Conservation (phyloP, 257 asterid genomes). For the Nicotiana benthamiana region DNA sequence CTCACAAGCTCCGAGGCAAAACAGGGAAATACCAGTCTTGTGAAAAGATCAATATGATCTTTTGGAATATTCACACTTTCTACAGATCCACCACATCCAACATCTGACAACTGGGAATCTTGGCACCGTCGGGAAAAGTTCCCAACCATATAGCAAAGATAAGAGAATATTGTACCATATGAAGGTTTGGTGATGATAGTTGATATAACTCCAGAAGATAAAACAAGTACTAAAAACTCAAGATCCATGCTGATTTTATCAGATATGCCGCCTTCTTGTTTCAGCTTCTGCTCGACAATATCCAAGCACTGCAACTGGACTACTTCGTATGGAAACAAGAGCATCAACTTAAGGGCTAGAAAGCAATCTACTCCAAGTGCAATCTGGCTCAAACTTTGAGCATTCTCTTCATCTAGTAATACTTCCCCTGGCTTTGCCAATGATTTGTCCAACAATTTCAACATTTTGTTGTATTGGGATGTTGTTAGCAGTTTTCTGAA, state of each 20-base stretch:
- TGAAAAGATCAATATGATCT: constrained; percentile 25
- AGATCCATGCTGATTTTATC: constrained; percentile 41
- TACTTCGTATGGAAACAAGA: constrained; percentile 53
- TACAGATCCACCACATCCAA: not conserved
- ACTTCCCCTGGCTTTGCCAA: constrained; percentile 21
- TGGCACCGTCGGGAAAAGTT: constrained; percentile 54
- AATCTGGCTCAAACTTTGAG: constrained; percentile 33
- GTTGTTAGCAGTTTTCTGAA: constrained; percentile 34
- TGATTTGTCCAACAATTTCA: constrained; percentile 55
- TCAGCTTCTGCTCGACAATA: constrained; percentile 59
- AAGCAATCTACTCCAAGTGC: constrained; percentile 45
- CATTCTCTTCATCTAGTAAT: constrained; percentile 55
- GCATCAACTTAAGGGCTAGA: constrained; percentile 50
- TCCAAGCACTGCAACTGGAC: constrained; percentile 64
- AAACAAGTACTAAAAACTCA: constrained; percentile 43
- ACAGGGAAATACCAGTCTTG: constrained; percentile 58
- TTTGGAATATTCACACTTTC: constrained; percentile 17
- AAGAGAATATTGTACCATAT: constrained; percentile 60
- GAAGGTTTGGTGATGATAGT: constrained; percentile 40
- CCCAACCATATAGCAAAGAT: constrained; percentile 72
- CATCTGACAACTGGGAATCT: constrained; percentile 31
- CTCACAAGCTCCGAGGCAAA: constrained; percentile 76
- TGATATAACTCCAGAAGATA: constrained; percentile 62
- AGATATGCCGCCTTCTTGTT: constrained; percentile 48
- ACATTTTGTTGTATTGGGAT: constrained; percentile 32